phyloP scores from a whole-genome alignment of 2,329 filamentous ascomycete species.

The Cladosporium sp. region DNA sequence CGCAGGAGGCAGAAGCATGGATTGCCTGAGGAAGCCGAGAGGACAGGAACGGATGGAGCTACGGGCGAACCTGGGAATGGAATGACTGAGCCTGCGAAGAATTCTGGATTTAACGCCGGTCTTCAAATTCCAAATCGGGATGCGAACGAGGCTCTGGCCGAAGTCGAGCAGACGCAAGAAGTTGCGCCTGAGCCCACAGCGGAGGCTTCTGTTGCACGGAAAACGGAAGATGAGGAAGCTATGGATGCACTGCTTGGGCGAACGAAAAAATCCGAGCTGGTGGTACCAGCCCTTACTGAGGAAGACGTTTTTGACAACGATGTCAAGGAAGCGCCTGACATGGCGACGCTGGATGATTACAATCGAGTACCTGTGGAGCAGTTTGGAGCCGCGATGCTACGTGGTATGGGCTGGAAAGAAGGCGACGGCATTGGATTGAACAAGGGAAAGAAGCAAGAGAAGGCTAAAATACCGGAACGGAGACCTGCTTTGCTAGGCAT shows the following conservation, averaged over 20 bases:
- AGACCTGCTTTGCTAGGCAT: conserved; percentile 83
- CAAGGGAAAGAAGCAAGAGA: conserved; percentile 44
- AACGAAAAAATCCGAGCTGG: conserved; percentile 36
- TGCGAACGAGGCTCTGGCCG: conserved; percentile 36
- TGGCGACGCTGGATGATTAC: conserved; percentile 79
- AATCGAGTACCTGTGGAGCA: conserved; percentile 88
- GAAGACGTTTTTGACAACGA: conserved; percentile 51
- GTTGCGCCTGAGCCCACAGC: conserved; percentile 12
- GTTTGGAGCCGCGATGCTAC: conserved; percentile 84
- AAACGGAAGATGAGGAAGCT: conserved; percentile 60
- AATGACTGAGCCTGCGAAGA: background rate
- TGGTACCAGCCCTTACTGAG: conserved; percentile 43
- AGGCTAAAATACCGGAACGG: conserved; percentile 65
- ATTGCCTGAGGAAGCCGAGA: conserved; percentile 43
- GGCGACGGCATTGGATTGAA: conserved; percentile 60
- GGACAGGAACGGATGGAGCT: background rate
- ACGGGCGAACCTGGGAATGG: background rate
- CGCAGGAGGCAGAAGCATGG: conserved; percentile 56
- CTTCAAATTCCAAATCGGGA: background rate
- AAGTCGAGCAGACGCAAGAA: conserved; percentile 24
- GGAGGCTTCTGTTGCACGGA: conserved; percentile 21
- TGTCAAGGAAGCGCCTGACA: conserved; percentile 69
- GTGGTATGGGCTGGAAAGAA: conserved; percentile 94
- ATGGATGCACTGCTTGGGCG: conserved; percentile 48
- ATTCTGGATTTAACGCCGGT: conserved; percentile 56